Conservation (phyloP, 2,329 filamentous ascomycete genomes). For the Fusarium setosum region DNA sequence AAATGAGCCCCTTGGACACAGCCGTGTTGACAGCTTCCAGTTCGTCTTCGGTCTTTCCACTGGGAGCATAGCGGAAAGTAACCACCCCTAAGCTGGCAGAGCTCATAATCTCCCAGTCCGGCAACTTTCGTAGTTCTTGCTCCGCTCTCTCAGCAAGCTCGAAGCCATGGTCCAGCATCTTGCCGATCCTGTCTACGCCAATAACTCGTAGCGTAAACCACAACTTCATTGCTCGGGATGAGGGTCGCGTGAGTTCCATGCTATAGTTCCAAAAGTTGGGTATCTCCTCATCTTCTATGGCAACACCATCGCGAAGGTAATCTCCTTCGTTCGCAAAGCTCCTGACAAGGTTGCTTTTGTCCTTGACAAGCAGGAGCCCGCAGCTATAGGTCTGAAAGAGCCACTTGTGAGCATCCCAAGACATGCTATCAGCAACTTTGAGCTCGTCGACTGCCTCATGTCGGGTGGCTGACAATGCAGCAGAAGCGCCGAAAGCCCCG, state of each 20-base stretch:
- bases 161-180: slow-evolving; percentile 41
- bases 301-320: slow-evolving; percentile 37
- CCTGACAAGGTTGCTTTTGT: slow-evolving; percentile 27
- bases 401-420: slow-evolving; percentile 45
- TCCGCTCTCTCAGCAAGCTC: slow-evolving; percentile 35
- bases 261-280: slow-evolving; percentile 43
- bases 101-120: slow-evolving; percentile 39
- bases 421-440: slow-evolving; percentile 36
- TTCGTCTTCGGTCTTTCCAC: background rate
- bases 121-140: slow-evolving; percentile 18
- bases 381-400: slow-evolving; percentile 43
- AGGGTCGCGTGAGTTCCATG: slow-evolving; percentile 39
- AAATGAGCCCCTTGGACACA: background rate
- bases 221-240: slow-evolving; percentile 38
- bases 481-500: slow-evolving; percentile 41
- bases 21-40: slow-evolving; percentile 14
- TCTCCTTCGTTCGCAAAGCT: slow-evolving; percentile 41
- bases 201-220: slow-evolving; percentile 41
- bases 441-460: slow-evolving; percentile 18
- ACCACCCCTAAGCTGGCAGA: slow-evolving; percentile 34
- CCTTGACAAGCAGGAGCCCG: slow-evolving; percentile 34
- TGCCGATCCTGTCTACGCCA: slow-evolving; percentile 34
- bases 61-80: slow-evolving; percentile 34
- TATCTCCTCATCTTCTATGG: slow-evolving; percentile 37
- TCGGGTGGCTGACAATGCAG: slow-evolving; percentile 25